These are phyloP conservation scores for Sextonia rubra DNA, from an alignment of 164 flowering plant genomes.

Conservation along the genomic window DNA sequence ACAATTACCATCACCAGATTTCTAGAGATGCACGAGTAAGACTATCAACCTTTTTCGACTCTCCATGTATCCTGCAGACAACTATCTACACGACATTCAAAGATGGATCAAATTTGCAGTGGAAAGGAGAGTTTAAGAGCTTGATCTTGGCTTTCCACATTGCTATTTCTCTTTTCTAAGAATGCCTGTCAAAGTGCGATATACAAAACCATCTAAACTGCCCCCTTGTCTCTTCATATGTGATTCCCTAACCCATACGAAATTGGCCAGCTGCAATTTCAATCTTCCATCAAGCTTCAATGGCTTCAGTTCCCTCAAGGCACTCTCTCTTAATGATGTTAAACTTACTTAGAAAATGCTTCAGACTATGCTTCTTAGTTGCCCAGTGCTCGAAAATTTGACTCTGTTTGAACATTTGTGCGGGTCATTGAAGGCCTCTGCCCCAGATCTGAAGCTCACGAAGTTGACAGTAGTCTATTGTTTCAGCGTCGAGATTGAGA, in stretches of 20 bases:
- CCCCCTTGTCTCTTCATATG: conserved; percentile 1
- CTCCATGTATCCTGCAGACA: background rate
- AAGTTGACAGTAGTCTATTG: conserved; percentile 9
- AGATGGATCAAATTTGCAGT: conserved; percentile 11
- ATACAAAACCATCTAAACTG: background rate
- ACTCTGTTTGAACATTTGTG: background rate
- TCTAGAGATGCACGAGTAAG: background rate
- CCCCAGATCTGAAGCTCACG: background rate
- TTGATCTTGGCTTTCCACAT: conserved; percentile 4
- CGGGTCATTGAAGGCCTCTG: background rate
- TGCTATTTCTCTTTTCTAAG: background rate
- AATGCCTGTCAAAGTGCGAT: no score
- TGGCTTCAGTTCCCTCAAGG: conserved; percentile 8
- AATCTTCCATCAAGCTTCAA: conserved; percentile 1
- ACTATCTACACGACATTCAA: background rate
- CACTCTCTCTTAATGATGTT: conserved; percentile 1
- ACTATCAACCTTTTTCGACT: conserved; percentile 1
- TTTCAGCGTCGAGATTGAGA: background rate
- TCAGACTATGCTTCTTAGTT: background rate
- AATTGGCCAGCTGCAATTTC: background rate
- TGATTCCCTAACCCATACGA: conserved; percentile 9
- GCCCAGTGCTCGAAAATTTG: conserved; percentile 11
- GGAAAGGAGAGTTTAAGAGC: conserved; percentile 3
- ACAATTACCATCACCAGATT: conserved; percentile 4
- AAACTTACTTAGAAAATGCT: conserved; percentile 2